phyloP scores from a whole-genome alignment of 495 filamentous ascomycete species.

The Penicillium alfredii region DNA sequence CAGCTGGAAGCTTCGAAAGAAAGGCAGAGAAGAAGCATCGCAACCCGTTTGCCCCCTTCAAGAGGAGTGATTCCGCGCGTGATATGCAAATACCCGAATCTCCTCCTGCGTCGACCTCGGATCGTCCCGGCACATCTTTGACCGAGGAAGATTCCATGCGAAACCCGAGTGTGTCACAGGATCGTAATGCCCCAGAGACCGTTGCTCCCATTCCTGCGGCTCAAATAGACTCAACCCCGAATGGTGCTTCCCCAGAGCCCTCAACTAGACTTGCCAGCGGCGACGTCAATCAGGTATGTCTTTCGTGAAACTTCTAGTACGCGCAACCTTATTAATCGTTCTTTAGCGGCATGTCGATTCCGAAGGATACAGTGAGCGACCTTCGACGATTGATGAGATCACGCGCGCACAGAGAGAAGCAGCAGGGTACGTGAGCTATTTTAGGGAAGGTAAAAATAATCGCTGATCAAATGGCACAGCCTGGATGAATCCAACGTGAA shows the following conservation, averaged over 20 bases:
- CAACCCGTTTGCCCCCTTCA: slow-evolving; percentile 48
- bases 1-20: slow-evolving; percentile 27
- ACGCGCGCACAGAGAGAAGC: slow-evolving; percentile 78
- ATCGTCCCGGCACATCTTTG: slow-evolving; percentile 35
- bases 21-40: slow-evolving; percentile 46
- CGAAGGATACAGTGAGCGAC: slow-evolving; percentile 64
- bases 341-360: slow-evolving; percentile 46
- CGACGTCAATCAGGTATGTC: slow-evolving; percentile 22
- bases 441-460: background rate
- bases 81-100: slow-evolving; percentile 41
- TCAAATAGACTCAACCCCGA: slow-evolving; percentile 20
- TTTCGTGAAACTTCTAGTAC: background rate
- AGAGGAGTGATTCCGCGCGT: slow-evolving; percentile 36
- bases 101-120: slow-evolving; percentile 23
- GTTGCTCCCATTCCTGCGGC: slow-evolving; percentile 19
- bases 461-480: slow-evolving; percentile 32
- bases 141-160: slow-evolving; percentile 30
- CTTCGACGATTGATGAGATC: slow-evolving; percentile 68
- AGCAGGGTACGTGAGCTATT: slow-evolving; percentile 41
- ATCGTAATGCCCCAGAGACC: slow-evolving; percentile 16
- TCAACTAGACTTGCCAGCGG: slow-evolving; percentile 16
- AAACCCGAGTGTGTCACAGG: slow-evolving; percentile 28
- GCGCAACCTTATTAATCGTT: slow-evolving; percentile 3
- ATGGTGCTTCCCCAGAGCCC: slow-evolving; percentile 24
- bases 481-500: slow-evolving; percentile 72